These are phyloP conservation scores for Microcos paniculata DNA, from an alignment of 345 rosid species.

Conservation along the genomic window DNA sequence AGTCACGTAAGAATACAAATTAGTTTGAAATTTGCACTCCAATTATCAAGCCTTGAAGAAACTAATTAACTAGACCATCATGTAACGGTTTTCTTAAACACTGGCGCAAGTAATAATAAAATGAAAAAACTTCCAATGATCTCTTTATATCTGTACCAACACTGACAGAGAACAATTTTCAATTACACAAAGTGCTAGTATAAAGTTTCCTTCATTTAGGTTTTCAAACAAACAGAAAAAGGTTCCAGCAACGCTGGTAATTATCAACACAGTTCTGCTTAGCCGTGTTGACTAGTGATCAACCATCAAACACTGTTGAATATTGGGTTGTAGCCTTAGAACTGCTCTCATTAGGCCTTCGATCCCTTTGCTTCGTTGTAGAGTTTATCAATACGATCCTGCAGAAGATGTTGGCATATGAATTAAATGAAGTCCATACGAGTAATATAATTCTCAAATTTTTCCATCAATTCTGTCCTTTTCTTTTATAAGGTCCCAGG, in stretches of 20 bases:
- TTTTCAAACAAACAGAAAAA: neutral
- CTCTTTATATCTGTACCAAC: slow-evolving; percentile 24
- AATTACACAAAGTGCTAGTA: neutral
- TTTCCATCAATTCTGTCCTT: neutral
- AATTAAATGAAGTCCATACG: neutral
- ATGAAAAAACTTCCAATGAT: neutral
- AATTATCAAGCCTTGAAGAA: too few species aligned
- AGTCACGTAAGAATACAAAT: too few species aligned
- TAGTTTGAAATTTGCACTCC: too few species aligned
- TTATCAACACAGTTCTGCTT: too few species aligned
- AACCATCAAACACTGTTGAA: neutral
- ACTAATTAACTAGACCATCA: too few species aligned
- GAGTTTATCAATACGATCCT: slow-evolving; percentile 65
- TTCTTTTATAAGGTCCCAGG: neutral
- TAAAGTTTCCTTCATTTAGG: neutral
- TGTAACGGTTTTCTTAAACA: too few species aligned
- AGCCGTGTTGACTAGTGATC: too few species aligned
- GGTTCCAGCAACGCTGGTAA: neutral
- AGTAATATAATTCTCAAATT: neutral
- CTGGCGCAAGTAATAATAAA: neutral
- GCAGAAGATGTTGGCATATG: slow-evolving; percentile 7
- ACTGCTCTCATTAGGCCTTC: slow-evolving; percentile 41
- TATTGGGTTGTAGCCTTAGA: slow-evolving; percentile 6
- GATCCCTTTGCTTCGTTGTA: slow-evolving; percentile 66
- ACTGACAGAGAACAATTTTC: slow-evolving; percentile 4